phyloP scores from a whole-genome alignment of 2,329 filamentous ascomycete species.

The Ophiostoma ulmi region DNA sequence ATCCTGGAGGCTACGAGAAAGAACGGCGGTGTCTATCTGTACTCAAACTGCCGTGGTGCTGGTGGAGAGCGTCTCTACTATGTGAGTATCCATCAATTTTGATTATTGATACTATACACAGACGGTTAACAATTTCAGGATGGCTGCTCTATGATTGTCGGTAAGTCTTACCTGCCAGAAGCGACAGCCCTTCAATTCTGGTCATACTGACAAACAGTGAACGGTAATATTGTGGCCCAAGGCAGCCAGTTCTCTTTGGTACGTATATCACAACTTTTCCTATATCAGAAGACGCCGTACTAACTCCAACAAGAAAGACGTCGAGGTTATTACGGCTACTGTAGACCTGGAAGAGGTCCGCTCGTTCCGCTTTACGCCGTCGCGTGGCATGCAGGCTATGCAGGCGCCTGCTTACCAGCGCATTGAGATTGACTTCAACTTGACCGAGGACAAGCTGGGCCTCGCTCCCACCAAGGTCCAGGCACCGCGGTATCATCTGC shows the following conservation, averaged over 20 bases:
- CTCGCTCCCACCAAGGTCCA: conserved; percentile 36
- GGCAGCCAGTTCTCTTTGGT: conserved; percentile 52
- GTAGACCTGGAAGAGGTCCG: conserved; percentile 68
- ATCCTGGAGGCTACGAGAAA: conserved; percentile 60
- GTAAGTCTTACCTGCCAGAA: neutral
- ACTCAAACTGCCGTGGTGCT: conserved; percentile 48
- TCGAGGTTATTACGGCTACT: conserved; percentile 62
- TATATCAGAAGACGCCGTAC: conserved; percentile 32
- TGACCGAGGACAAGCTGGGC: conserved; percentile 32
- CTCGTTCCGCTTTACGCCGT: conserved; percentile 51
- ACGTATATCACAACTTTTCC: neutral
- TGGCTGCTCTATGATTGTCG: conserved; percentile 57
- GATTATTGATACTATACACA: neutral
- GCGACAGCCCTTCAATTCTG: neutral
- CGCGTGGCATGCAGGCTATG: conserved; percentile 55
- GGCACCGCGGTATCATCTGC: conserved; percentile 49
- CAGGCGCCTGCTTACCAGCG: conserved; percentile 42
- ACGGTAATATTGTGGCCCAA: conserved; percentile 60
- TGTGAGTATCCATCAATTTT: neutral
- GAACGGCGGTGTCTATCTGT: conserved; percentile 43
- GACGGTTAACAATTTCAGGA: conserved; percentile 35
- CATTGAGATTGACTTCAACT: conserved; percentile 38
- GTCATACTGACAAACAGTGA: conserved; percentile 36
- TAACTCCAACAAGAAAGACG: conserved; percentile 47
- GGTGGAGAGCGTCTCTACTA: conserved; percentile 56